Conservation (phyloP, 2,329 filamentous ascomycete genomes). For the Chalara sp. region DNA sequence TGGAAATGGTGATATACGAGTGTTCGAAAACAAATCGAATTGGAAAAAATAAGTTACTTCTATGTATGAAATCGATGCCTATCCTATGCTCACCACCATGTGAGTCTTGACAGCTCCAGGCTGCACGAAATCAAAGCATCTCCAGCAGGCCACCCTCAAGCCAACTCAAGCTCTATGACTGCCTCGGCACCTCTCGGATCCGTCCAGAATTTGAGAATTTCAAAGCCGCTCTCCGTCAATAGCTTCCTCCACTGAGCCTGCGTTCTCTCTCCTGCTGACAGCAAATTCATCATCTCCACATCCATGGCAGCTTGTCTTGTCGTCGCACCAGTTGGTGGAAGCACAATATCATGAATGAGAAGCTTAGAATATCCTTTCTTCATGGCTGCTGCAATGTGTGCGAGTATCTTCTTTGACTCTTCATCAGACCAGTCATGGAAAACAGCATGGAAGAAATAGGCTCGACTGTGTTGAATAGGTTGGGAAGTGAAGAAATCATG, state of each 20-base stretch:
- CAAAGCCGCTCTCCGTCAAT: not conserved
- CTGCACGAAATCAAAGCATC: no score
- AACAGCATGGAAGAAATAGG: not conserved
- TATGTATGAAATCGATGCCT: no score
- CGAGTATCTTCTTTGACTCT: not conserved
- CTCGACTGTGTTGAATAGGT: conserved; percentile 14
- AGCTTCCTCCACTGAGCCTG: not conserved
- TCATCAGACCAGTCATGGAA: not conserved
- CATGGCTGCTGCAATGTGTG: not conserved
- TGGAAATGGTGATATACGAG: no score
- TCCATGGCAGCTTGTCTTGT: not conserved
- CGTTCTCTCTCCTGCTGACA: not conserved
- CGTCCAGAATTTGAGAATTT: not conserved
- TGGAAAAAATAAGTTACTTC: no score
- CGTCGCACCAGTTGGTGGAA: not conserved
- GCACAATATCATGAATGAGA: not conserved
- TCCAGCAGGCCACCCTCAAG: no score
- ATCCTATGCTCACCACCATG: no score
- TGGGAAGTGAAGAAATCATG: conserved; percentile 30
- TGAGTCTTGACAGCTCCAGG: no score
- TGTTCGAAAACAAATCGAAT: no score
- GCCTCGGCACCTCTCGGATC: not conserved
- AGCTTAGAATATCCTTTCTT: not conserved
- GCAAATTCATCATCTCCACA: not conserved
- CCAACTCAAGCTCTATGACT: not conserved